A percentile compares a stretch with the other conserved stretches of the same genome.
These are phyloP conservation scores for Ceratocystis ficicola DNA, from an alignment of 2,329 filamentous ascomycete genomes.

Conservation along the genomic window DNA sequence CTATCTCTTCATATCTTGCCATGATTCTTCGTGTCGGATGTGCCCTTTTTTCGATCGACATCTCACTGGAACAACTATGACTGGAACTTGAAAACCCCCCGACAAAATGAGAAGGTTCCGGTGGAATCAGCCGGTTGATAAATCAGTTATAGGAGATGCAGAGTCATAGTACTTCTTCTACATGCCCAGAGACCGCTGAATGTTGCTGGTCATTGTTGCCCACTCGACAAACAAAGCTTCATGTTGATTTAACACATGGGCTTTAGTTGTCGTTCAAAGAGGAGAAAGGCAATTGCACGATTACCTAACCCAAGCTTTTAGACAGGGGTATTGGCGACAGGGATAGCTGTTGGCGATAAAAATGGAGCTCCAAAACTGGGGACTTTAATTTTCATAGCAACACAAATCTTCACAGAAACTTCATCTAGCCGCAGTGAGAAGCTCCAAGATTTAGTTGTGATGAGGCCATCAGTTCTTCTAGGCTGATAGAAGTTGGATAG, in stretches of 20 bases:
- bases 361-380: background rate
- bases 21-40: background rate
- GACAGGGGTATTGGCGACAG: background rate
- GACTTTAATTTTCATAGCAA: background rate
- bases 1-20: background rate
- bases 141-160: background rate
- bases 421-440: too few species aligned
- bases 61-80: background rate
- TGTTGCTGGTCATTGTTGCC: background rate
- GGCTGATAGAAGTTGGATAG: too few species aligned
- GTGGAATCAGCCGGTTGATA: too few species aligned
- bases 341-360: background rate
- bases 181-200: constrained; percentile 2
- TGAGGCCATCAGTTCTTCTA: too few species aligned
- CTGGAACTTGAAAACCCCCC: background rate
- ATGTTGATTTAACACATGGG: background rate
- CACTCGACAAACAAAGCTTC: background rate
- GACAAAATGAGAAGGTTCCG: background rate
- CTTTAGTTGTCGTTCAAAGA: constrained; percentile 17
- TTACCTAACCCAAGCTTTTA: constrained; percentile 17
- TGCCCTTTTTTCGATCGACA: constrained; percentile 12
- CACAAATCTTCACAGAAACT: background rate
- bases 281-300: constrained; percentile 17
- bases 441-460: too few species aligned
- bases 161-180: background rate